Evolutionary conservation across 192 early-diverging fungal species (phyloP), one percentile per base, ranked within the genome.

Genomic region (Powellomyces hirtus): DNA sequence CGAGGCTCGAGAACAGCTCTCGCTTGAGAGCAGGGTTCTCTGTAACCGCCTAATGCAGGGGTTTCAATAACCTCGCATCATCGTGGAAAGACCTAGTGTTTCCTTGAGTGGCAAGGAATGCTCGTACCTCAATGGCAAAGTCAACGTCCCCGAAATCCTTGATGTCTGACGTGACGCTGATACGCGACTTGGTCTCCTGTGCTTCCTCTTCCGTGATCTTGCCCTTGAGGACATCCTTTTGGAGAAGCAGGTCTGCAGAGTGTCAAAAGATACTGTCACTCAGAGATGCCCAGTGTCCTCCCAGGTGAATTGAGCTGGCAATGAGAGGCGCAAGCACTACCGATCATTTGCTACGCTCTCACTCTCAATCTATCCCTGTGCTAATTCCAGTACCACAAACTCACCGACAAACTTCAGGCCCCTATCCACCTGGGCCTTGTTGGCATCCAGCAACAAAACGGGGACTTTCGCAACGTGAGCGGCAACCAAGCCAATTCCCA

Each of bases 51-150:
- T n/a, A n/a, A n/a, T n/a, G n/a, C n/a, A n/a, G n/a, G n/a, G n/a
- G n/a, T n/a, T n/a, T n/a, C n/a, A n/a, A n/a, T 42, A 42, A 42
- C 40, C 10, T 73, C 62, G 34, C 11, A 10, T 16, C 56, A 2
- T 10, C 27, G 30, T 34, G 34, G 13, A 66, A n/a, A n/a, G n/a
- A n/a, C n/a, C n/a, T n/a, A n/a, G n/a, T n/a, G n/a, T n/a, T n/a
- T n/a, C n/a, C n/a, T 35, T 5, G 27, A 36, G 29, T 26, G 13
- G 13, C 14, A 34, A 16, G 40, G 18, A 27, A 37, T 55, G 18
- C 53, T 79, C 81, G n/a, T n/a, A n/a, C n/a, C 74, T 98, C 97
- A 69, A 98, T 88, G n/a, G 91, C 89, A 80, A 96, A 91, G 77
- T 96, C 94, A 0, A 85, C 79, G 49, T 84, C 69, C 35, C 50